Percentiles rank a stretch among this genome's conserved stretches.
Conservation (phyloP, 768 basidiomycete genomes). For the Amanita inopinata region DNA sequence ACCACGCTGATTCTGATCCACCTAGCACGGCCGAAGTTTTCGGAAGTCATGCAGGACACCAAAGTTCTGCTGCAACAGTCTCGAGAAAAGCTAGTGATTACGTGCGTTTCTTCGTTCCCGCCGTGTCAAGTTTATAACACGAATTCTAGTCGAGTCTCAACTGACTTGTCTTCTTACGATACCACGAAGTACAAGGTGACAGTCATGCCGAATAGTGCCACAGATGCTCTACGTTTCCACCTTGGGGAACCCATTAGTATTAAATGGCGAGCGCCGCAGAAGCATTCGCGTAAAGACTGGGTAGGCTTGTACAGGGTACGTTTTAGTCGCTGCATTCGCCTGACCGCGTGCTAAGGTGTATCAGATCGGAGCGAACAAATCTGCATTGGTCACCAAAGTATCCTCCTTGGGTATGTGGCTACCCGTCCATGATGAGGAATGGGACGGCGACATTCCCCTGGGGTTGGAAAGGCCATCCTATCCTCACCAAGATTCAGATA, state of each 20-base stretch:
- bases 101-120: constrained; percentile 39
- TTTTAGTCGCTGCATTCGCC: constrained; percentile 8
- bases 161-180: constrained; percentile 74
- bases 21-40: constrained; percentile 77
- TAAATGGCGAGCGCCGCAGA: constrained; percentile 77
- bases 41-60: constrained; percentile 88
- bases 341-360: constrained; percentile 9
- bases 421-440: constrained; percentile 85
- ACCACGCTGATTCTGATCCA: constrained; percentile 11
- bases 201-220: constrained; percentile 38
- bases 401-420: constrained; percentile 88
- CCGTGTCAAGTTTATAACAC: constrained; percentile 4
- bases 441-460: constrained; percentile 79
- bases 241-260: constrained; percentile 86
- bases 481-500: constrained; percentile 32
- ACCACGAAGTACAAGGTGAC: constrained; percentile 68
- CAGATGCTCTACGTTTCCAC: constrained; percentile 57
- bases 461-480: constrained; percentile 29
- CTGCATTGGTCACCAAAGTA: constrained; percentile 71
- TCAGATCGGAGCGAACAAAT: constrained; percentile 83
- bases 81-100: constrained; percentile 83
- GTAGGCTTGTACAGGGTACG: constrained; percentile 82
- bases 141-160: constrained; percentile 70
- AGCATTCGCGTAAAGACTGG: constrained; percentile 92
- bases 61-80: constrained; percentile 87